These are phyloP conservation scores for Bruguiera sexangula DNA, from an alignment of 345 rosid genomes.

Conservation along the genomic window DNA sequence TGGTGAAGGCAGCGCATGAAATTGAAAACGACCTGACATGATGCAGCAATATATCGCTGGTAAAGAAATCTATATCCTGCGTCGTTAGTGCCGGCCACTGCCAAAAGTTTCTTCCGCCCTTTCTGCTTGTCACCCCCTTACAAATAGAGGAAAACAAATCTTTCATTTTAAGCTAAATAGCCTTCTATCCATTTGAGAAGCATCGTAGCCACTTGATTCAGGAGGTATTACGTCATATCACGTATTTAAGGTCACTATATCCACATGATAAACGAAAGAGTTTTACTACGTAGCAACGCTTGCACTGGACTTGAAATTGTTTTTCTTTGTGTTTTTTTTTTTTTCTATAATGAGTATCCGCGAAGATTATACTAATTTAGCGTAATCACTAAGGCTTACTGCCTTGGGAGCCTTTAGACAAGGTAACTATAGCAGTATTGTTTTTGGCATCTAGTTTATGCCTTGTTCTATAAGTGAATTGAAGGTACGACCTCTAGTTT, in stretches of 20 bases:
- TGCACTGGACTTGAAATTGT: no score
- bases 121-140: constrained; percentile 21
- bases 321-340: no score
- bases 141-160: neutral
- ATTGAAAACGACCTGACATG: constrained; percentile 8
- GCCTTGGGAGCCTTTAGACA: no score
- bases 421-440: no score
- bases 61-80: constrained; percentile 9
- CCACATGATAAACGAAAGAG: no score
- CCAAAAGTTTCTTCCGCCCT: constrained; percentile 12
- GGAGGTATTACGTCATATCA: no score
- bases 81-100: constrained; percentile 31
- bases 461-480: neutral
- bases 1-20: neutral
- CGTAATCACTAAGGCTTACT: no score
- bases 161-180: neutral
- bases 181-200: neutral
- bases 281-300: no score
- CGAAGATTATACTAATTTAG: no score
- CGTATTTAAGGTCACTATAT: no score
- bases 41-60: neutral
- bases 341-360: no score
- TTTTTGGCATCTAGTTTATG: neutral
- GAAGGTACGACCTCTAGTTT: neutral
- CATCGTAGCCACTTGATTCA: neutral